These are phyloP conservation scores for Euphorbia corollata DNA, from an alignment of 441 rosid species.

Conservation along the genomic window DNA sequence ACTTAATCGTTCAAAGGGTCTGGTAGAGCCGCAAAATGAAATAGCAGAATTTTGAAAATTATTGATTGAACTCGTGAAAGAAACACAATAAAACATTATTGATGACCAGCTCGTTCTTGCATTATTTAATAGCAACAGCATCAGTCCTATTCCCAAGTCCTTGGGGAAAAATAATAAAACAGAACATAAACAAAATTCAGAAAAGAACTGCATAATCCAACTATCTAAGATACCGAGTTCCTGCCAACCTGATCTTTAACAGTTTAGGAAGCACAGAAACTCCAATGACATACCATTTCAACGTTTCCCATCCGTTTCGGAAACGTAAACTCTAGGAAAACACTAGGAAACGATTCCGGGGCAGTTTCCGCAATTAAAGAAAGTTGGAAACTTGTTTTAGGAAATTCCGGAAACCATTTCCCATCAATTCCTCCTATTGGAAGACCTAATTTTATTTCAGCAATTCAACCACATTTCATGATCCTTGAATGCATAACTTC, in stretches of 20 bases:
- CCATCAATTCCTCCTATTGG: no score
- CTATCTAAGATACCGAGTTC: background rate
- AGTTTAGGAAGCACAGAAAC: background rate
- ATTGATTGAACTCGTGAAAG: background rate
- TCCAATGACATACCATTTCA: no score
- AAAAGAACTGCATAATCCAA: background rate
- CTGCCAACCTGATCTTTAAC: background rate
- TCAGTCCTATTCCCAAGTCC: background rate
- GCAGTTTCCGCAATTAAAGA: no score
- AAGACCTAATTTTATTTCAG: background rate
- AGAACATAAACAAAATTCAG: background rate
- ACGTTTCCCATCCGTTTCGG: no score
- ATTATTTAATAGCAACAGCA: background rate
- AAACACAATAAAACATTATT: background rate
- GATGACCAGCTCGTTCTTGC: background rate
- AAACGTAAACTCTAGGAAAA: no score
- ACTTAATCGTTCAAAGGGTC: background rate
- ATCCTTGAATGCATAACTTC: background rate
- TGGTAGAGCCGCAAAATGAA: background rate
- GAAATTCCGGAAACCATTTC: no score
- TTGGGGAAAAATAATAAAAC: background rate
- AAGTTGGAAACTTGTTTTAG: no score
- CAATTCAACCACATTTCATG: background rate
- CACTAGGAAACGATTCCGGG: no score
- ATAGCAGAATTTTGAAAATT: background rate